Base-by-base conservation (phyloP, 345 rosid species). In the Camelina hispida region DNA sequence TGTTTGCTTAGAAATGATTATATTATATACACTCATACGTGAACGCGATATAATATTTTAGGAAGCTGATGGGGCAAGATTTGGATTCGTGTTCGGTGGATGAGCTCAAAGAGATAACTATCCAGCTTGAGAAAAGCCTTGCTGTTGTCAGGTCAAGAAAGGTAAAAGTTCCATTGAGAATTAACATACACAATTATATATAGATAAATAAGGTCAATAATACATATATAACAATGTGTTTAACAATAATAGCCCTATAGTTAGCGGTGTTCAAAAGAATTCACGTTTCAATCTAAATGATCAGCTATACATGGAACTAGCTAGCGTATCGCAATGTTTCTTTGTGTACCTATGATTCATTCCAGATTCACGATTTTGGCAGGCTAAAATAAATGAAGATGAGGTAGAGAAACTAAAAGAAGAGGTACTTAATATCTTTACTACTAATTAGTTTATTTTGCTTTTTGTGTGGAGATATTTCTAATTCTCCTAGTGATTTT, bases 51-150 rank as follows among this genome's bases (percentile, higher is more conserved):
- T 43, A 43, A 46, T 13, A 57, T 61, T 15, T 44, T 65, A 89
- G 94, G 80, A 87, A 82, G 72, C 77, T 89, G 66, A 46, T 80
- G 73, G 95, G 95, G 77, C 81, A 82, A 56, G 71, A 62, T 54
- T 70, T 87, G 62, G 84, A 22, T 52, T 77, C 83, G 2, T 84
- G 87, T 59, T 81, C 86, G 1, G 2, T 72, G 0, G 80, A 82
- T 18, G 89, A 87, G 32, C 86, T 87, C 69, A 75, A 77, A n/a
- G 82, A 80, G 60, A 74, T 85, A 35, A 74, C 62, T 16, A 22
- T 16, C 30, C 84, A 85, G 69, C 71, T 89, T 3, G 87, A 81
- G 78, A 76, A 28, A 54, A 87, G 92, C 72, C 75, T 89, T 32
- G 15, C 52, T 50, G 81, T 25, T 17, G 70, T 87, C 60, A 82